Percentiles rank a stretch among this genome's conserved stretches.
phyloP scores from a whole-genome alignment of 345 rosid species.

The Corymbia maculata region DNA sequence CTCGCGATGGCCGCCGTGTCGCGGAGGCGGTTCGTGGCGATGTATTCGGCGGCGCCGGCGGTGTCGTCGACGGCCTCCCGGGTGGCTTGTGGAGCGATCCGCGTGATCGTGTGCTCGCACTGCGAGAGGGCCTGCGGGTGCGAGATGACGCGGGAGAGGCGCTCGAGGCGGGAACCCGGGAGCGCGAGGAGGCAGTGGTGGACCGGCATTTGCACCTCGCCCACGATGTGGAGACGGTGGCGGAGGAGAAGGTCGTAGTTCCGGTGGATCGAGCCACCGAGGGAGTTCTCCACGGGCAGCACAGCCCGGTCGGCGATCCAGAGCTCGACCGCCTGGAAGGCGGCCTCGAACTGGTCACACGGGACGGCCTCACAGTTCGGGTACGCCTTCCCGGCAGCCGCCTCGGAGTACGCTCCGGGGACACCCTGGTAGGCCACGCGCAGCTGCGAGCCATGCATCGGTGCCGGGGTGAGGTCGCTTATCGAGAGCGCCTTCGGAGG shows the following conservation, averaged over 20 bases:
- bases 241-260: constrained; percentile 96
- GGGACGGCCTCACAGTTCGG: constrained; percentile 91
- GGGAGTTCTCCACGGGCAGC: constrained; percentile 83
- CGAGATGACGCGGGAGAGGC: constrained; percentile 77
- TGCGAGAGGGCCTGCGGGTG: constrained; percentile 97
- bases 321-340: constrained; percentile 95
- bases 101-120: constrained; percentile 75
- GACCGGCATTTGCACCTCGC: constrained; percentile 88
- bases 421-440: constrained; percentile 97
- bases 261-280: constrained; percentile 94
- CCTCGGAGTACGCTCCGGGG: constrained; percentile 97
- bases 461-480: constrained; percentile 76
- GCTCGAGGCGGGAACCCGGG: constrained; percentile 77
- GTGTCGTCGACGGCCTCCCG: constrained; percentile 95
- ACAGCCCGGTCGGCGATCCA: constrained; percentile 99
- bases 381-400: constrained; percentile 95
- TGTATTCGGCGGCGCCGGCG: constrained; percentile 88
- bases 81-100: constrained; percentile 68
- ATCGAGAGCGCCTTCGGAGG: constrained; percentile 45
- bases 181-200: constrained; percentile 92
- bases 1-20: constrained; percentile 93
- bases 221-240: constrained; percentile 94
- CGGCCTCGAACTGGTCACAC: constrained; percentile 95
- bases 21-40: constrained; percentile 53
- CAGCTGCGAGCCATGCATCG: constrained; percentile 81